Percentiles rank a stretch among this genome's conserved stretches.
Evolutionary conservation across 2,329 filamentous ascomycete genomes (phyloP).

Genomic region (Colletotrichum filicis): DNA sequence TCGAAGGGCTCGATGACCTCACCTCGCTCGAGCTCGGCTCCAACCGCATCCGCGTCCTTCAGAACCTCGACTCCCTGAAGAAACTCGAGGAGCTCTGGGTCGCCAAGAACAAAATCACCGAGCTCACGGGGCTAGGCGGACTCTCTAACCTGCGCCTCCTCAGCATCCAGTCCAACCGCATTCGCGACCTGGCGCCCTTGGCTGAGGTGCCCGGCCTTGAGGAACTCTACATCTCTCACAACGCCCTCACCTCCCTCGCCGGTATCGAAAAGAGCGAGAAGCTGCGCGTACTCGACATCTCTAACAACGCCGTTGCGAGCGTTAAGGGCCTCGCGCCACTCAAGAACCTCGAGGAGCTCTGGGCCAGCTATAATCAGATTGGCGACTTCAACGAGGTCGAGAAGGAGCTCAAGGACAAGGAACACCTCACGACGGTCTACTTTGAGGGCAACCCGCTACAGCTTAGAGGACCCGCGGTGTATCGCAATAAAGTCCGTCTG

Average conservation of each 20-base stretch:
- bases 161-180: conserved; percentile 94
- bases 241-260: conserved; percentile 81
- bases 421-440: conserved; percentile 87
- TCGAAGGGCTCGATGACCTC: conserved; percentile 79
- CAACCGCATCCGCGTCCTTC: conserved; percentile 89
- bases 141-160: conserved; percentile 86
- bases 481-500: conserved; percentile 92
- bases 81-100: conserved; percentile 91
- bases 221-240: conserved; percentile 96
- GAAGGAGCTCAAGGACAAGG: conserved; percentile 80
- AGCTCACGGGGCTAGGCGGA: conserved; percentile 79
- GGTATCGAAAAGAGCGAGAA: conserved; percentile 76
- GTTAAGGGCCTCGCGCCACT: conserved; percentile 78
- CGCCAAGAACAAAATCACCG: conserved; percentile 95
- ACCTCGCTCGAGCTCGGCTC: conserved; percentile 91
- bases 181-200: conserved; percentile 81
- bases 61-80: conserved; percentile 83
- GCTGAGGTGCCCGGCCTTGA: conserved; percentile 80
- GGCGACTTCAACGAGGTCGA: conserved; percentile 86
- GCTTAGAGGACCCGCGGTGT: conserved; percentile 80
- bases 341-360: conserved; percentile 84
- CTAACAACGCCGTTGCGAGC: conserved; percentile 84
- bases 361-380: conserved; percentile 91
- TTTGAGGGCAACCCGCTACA: conserved; percentile 96
- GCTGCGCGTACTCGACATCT: conserved; percentile 86